phyloP scores from a whole-genome alignment of 1,139 yeast genomes.

The Groenewaldozyma sp. region DNA sequence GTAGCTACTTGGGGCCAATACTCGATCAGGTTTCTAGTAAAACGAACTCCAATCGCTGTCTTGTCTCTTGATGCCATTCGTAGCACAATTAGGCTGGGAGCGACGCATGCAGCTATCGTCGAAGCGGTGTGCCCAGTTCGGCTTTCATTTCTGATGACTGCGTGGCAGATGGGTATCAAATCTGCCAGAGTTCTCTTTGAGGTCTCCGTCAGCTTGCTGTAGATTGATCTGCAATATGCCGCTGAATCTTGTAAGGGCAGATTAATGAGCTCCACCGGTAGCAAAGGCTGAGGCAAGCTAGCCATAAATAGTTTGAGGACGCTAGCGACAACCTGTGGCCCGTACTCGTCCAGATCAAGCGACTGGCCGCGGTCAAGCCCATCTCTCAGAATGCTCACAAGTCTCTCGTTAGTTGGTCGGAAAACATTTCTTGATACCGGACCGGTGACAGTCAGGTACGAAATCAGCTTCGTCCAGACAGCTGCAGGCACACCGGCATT shows the following conservation, averaged over 20 bases:
- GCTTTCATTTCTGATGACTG: conserved; percentile 12
- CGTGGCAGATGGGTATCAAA: conserved; percentile 16
- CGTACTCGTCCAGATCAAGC: conserved; percentile 31
- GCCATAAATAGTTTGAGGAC: conserved; percentile 30
- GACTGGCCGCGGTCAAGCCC: conserved; percentile 33
- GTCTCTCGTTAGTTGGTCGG: conserved; percentile 17
- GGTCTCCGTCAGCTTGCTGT: conserved; percentile 15
- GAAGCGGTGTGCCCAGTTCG: conserved; percentile 18
- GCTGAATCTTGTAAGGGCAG: conserved; percentile 25
- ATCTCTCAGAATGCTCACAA: conserved; percentile 26
- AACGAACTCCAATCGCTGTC: conserved; percentile 20
- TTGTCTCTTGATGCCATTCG: conserved; percentile 20
- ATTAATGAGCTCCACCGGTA: conserved; percentile 21
- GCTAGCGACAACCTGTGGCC: conserved; percentile 30
- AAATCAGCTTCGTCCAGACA: conserved; percentile 26
- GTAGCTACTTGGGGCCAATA: conserved; percentile 20
- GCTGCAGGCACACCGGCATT: conserved; percentile 18
- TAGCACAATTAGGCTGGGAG: conserved; percentile 28
- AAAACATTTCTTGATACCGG: conserved; percentile 24
- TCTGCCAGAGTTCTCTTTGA: conserved; percentile 18
- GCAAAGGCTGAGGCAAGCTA: conserved; percentile 29
- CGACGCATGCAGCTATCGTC: conserved; percentile 24
- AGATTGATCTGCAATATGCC: conserved; percentile 20
- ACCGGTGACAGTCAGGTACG: conserved; percentile 18
- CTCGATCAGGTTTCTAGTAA: conserved; percentile 23